These are phyloP conservation scores for Diaporthe citriasiana DNA, from an alignment of 2,329 filamentous ascomycete species.

Conservation along the genomic window DNA sequence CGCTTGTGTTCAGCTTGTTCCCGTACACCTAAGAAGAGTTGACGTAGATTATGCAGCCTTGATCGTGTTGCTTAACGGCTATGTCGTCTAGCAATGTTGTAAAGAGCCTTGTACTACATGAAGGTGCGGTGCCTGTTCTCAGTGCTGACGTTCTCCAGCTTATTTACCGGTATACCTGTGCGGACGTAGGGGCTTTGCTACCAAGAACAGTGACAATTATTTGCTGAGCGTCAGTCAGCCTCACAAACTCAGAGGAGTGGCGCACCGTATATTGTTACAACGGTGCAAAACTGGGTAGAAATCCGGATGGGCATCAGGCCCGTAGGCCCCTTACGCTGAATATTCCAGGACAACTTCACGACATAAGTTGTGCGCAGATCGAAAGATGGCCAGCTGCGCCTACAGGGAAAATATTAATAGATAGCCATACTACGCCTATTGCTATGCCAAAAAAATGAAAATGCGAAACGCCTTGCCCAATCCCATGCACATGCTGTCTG, in stretches of 20 bases:
- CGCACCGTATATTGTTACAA: no score
- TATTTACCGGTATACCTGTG: not conserved
- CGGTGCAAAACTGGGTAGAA: no score
- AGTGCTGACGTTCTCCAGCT: not conserved
- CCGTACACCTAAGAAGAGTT: not conserved
- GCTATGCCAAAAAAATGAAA: slow-evolving; percentile 13
- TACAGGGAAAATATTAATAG: not conserved
- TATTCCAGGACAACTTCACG: no score
- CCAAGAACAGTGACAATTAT: not conserved
- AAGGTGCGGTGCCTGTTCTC: not conserved
- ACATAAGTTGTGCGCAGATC: rapidly evolving
- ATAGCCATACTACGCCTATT: slow-evolving; percentile 24
- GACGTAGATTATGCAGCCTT: not conserved
- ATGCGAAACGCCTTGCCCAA: slow-evolving; percentile 15
- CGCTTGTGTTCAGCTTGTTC: not conserved
- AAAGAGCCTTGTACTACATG: not conserved
- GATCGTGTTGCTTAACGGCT: not conserved
- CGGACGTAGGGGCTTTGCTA: not conserved
- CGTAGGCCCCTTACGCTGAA: not conserved
- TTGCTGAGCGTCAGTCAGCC: not conserved
- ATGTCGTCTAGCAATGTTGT: not conserved
- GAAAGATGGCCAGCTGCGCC: no score
- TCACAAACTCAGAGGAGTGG: not conserved
- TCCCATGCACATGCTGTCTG: slow-evolving; percentile 10
- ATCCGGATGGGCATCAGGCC: not conserved